Evolutionary conservation across 352 stramenopile genomes (phyloP).

Genomic region (Phytophthora rubi): DNA sequence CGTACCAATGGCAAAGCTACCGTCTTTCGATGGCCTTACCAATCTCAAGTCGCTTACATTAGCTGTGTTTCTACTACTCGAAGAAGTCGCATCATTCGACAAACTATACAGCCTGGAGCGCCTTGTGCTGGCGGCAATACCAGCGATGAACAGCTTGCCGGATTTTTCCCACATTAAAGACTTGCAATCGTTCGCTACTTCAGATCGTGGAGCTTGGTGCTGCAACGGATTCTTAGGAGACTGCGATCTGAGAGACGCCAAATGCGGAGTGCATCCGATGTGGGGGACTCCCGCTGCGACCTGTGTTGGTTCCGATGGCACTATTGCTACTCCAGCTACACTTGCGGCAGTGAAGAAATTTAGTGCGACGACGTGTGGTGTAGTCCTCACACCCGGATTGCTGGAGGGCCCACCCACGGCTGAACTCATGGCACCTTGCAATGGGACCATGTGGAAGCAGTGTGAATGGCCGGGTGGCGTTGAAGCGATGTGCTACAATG

Average conservation of each 20-base stretch:
- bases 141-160: conserved; percentile 14
- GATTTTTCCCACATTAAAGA: conserved; percentile 23
- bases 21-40: conserved; percentile 31
- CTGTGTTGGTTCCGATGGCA: conserved; percentile 2
- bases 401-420: conserved; percentile 1
- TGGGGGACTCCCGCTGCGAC: conserved; percentile 13
- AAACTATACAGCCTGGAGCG: conserved; percentile 26
- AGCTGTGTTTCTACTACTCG: conserved; percentile 16
- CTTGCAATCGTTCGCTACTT: conserved; percentile 18
- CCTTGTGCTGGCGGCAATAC: conserved; percentile 18
- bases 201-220: conserved; percentile 12
- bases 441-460: conserved; percentile 10
- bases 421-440: conserved; percentile 19
- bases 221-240: neutral
- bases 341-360: neutral
- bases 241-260: conserved; percentile 15
- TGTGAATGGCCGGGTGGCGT: neutral
- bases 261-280: conserved; percentile 15
- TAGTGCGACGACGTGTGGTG: neutral
- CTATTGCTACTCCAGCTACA: neutral
- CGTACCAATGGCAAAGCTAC: conserved; percentile 22
- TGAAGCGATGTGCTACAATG: conserved; percentile 25
- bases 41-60: conserved; percentile 46
- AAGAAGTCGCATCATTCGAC: conserved; percentile 24
- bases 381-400: neutral